Percentiles rank a stretch among this genome's conserved stretches.
These are phyloP conservation scores for Melampsora larici-populina DNA, from an alignment of 1,284 basidiomycete species.

Conservation along the genomic window DNA sequence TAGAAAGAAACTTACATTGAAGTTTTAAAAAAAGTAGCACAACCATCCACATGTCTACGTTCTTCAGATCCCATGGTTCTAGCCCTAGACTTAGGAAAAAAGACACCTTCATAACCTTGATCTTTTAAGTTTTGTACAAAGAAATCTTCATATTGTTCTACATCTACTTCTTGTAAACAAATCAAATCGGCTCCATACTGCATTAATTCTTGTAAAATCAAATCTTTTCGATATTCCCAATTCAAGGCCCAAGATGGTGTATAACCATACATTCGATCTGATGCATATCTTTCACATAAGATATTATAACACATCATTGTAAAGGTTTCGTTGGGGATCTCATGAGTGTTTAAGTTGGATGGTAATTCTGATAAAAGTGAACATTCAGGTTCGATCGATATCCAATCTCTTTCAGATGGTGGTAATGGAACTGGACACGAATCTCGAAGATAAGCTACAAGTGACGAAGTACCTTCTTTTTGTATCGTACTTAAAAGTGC, in stretches of 20 bases:
- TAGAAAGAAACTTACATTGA: constrained; percentile 62
- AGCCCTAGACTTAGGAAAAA: constrained; percentile 89
- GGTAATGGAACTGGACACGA: constrained; percentile 74
- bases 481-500: constrained; percentile 75
- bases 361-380: constrained; percentile 56
- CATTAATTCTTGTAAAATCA: constrained; percentile 82
- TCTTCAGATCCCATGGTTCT: constrained; percentile 89
- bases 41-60: constrained; percentile 85
- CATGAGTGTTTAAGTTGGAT: constrained; percentile 57
- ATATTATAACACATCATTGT: constrained; percentile 90
- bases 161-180: constrained; percentile 87
- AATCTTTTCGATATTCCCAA: constrained; percentile 91
- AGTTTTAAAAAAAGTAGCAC: constrained; percentile 92
- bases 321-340: constrained; percentile 62
- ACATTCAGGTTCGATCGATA: constrained; percentile 66
- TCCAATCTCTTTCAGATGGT: constrained; percentile 82
- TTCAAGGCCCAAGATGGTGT: constrained; percentile 92
- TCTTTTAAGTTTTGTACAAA: constrained; percentile 74
- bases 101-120: constrained; percentile 84
- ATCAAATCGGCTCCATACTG: constrained; percentile 82
- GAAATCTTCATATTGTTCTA: constrained; percentile 88
- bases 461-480: constrained; percentile 83
- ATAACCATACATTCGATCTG: constrained; percentile 87
- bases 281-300: constrained; percentile 86
- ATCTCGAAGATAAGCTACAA: constrained; percentile 85